Percentiles rank a stretch among this genome's conserved stretches.
phyloP scores from a whole-genome alignment of 345 rosid species.

The Pugionium dolabratum region DNA sequence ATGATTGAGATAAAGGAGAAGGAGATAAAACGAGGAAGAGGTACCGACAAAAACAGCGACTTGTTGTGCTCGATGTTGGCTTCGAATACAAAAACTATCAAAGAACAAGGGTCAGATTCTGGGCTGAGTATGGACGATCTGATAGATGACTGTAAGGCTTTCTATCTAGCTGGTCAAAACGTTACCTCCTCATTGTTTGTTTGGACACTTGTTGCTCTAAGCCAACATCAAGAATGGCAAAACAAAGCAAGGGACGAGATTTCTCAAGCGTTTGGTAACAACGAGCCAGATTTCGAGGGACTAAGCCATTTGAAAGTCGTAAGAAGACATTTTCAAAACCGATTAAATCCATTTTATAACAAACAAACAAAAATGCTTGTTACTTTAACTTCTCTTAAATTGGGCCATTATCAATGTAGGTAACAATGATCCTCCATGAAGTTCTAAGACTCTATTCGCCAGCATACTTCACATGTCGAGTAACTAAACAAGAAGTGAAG shows the following conservation, averaged over 20 bases:
- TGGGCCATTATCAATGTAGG: constrained; percentile 22
- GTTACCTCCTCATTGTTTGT: constrained; percentile 52
- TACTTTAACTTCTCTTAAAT: background rate
- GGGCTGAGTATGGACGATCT: constrained; percentile 42
- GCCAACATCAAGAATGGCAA: constrained; percentile 62
- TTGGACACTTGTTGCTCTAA: constrained; percentile 56
- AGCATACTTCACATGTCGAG: constrained; percentile 39
- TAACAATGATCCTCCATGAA: constrained; percentile 43
- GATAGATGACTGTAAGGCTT: constrained; percentile 65
- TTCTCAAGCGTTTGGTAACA: constrained; percentile 40
- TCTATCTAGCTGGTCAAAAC: constrained; percentile 72
- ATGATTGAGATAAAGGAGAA: constrained; percentile 44
- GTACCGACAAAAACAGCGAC: constrained; percentile 35
- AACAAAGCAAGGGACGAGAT: constrained; percentile 55
- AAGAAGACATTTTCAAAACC: constrained; percentile 27
- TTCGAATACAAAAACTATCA: constrained; percentile 34
- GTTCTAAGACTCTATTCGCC: constrained; percentile 43
- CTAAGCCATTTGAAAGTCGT: constrained; percentile 43
- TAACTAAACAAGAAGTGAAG: constrained; percentile 42
- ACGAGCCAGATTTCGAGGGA: constrained; percentile 46
- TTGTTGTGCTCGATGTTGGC: constrained; percentile 42
- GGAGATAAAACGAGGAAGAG: constrained; percentile 40
- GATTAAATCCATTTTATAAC: background rate
- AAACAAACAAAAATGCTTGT: background rate
- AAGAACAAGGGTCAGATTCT: constrained; percentile 37